Evolutionary conservation across 495 filamentous ascomycete genomes (phyloP).

Genomic region (Trichoderma virens): DNA sequence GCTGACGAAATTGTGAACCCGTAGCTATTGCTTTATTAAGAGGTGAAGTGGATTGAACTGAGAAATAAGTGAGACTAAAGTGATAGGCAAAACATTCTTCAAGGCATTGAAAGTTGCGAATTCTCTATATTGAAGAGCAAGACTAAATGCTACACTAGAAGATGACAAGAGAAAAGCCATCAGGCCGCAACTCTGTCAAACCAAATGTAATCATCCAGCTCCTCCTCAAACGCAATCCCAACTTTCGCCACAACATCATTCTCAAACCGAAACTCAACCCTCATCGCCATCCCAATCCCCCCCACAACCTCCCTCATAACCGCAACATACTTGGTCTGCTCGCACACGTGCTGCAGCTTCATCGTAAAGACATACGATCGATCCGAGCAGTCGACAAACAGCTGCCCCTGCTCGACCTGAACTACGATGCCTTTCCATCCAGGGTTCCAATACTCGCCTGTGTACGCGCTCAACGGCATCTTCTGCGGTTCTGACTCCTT

Average conservation of each 20-base stretch:
- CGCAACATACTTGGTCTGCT: slow-evolving; percentile 18
- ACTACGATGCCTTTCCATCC: slow-evolving; percentile 27
- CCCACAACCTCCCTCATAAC: not conserved
- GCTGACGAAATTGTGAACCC: too few species aligned
- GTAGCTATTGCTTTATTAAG: too few species aligned
- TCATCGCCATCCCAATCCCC: not conserved
- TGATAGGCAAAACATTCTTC: too few species aligned
- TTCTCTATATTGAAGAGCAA: too few species aligned
- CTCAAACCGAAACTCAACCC: not conserved
- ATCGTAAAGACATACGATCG: slow-evolving; percentile 21
- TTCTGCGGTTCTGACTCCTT: slow-evolving; percentile 19
- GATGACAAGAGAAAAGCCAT: too few species aligned
- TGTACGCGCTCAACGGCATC: slow-evolving; percentile 25
- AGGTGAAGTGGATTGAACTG: too few species aligned
- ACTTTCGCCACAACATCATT: not conserved
- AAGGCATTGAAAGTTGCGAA: too few species aligned
- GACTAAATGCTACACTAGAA: too few species aligned
- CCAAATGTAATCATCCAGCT: not conserved
- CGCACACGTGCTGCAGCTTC: slow-evolving; percentile 15
- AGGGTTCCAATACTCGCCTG: slow-evolving; percentile 31
- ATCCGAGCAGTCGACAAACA: slow-evolving; percentile 31
- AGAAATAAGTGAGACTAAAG: too few species aligned
- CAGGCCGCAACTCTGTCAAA: not conserved
- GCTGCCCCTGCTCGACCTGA: slow-evolving; percentile 19
- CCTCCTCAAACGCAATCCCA: not conserved